Conservation (phyloP, 164 flowering plant species). For the Akebia trifoliata region DNA sequence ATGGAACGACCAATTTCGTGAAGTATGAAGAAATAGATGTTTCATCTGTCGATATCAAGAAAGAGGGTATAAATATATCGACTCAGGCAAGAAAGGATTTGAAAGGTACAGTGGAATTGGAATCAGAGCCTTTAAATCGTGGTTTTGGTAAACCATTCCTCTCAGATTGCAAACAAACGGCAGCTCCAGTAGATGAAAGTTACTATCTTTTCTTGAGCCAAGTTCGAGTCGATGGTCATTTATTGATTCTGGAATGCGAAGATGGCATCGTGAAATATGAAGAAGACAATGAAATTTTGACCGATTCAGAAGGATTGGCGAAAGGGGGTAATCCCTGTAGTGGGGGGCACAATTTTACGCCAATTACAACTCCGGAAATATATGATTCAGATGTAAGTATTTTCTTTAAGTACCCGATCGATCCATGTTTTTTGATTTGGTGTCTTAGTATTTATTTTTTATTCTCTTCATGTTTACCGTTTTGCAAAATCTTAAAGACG, state of each 20-base stretch:
- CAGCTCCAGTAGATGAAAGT: conserved; percentile 20
- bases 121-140: neutral
- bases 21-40: conserved; percentile 24
- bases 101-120: neutral
- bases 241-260: conserved; percentile 9
- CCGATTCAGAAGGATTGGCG: conserved; percentile 22
- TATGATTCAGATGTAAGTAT: conserved; percentile 16
- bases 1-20: conserved; percentile 5
- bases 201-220: conserved; percentile 18
- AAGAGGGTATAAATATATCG: too few relatives aligned
- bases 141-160: neutral
- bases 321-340: neutral
- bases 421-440: neutral
- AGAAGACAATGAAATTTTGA: conserved; percentile 8
- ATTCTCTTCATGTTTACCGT: neutral
- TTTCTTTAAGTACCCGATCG: neutral
- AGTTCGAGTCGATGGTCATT: conserved; percentile 14
- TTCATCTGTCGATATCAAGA: neutral
- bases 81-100: neutral
- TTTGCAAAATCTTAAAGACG: conserved; percentile 12
- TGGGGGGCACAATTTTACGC: neutral
- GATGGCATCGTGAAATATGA: conserved; percentile 25
- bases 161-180: conserved; percentile 1
- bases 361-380: conserved; percentile 7
- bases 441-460: neutral